phyloP scores from a whole-genome alignment of 192 early-diverging fungal species.

The Dimargaris verticillata region DNA sequence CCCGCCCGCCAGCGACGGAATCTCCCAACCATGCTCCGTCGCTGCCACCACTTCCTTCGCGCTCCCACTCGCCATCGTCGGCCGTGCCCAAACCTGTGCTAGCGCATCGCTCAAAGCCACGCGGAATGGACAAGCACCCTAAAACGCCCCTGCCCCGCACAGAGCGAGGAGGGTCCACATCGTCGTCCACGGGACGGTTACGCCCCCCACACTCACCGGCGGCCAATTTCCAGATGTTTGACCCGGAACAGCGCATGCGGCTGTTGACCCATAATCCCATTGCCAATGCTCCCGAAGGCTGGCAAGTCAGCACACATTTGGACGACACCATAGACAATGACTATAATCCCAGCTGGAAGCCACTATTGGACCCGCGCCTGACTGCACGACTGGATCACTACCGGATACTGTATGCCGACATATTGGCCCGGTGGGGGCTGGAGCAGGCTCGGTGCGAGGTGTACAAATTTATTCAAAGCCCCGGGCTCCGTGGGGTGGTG shows the following conservation, averaged over 20 bases:
- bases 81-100: too few relatives aligned
- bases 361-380: background rate
- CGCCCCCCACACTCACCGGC: too few relatives aligned
- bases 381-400: conserved; percentile 3
- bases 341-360: conserved; percentile 7
- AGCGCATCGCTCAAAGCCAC: too few relatives aligned
- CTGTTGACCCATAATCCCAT: conserved; percentile 2
- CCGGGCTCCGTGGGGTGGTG: background rate
- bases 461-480: background rate
- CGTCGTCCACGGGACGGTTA: too few relatives aligned
- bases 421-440: conserved; percentile 1
- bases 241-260: background rate
- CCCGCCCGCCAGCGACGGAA: too few relatives aligned
- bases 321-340: conserved; percentile 6
- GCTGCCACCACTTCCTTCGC: too few relatives aligned
- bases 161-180: too few relatives aligned
- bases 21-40: too few relatives aligned
- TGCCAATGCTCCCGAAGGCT: background rate
- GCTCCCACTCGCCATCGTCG: too few relatives aligned
- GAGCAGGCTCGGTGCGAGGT: conserved; percentile 5
- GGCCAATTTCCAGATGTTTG: too few relatives aligned
- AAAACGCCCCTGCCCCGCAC: too few relatives aligned
- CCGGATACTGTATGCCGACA: conserved; percentile 1
- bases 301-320: background rate
- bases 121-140: too few relatives aligned